Evolutionary conservation across 2,329 filamentous ascomycete genomes (phyloP).

Genomic region (Fusarium oligoseptatum): DNA sequence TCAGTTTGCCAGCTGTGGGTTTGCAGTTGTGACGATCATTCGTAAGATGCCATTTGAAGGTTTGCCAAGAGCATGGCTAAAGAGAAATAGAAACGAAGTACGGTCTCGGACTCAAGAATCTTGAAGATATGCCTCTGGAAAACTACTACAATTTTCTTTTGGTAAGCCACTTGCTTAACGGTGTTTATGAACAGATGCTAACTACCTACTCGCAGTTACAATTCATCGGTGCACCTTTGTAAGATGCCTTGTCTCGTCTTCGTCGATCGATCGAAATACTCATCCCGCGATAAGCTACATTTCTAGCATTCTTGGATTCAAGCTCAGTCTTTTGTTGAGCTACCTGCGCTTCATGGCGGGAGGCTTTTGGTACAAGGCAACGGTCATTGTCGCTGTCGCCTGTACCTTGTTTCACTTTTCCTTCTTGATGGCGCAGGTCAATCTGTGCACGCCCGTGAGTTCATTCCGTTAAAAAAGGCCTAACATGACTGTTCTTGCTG

Average conservation of each 20-base stretch:
- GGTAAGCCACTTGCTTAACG: constrained; percentile 10
- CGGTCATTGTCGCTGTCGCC: constrained; percentile 52
- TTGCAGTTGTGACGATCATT: constrained; percentile 51
- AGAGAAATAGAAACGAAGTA: constrained; percentile 57
- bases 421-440: constrained; percentile 53
- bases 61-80: background rate
- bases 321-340: constrained; percentile 59
- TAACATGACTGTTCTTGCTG: background rate
- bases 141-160: constrained; percentile 57
- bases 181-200: background rate
- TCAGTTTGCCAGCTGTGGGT: constrained; percentile 51
- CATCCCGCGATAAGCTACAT: constrained; percentile 52
- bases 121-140: constrained; percentile 53
- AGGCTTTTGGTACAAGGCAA: constrained; percentile 48
- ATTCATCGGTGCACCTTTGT: constrained; percentile 59
- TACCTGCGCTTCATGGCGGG: constrained; percentile 60
- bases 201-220: constrained; percentile 46
- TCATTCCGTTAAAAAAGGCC: background rate
- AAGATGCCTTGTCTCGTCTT: constrained; percentile 18
- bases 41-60: constrained; percentile 46
- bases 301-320: constrained; percentile 60
- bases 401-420: constrained; percentile 56
- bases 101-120: constrained; percentile 54
- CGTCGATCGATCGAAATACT: background rate
- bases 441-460: constrained; percentile 53